phyloP scores from a whole-genome alignment of 2,329 filamentous ascomycete species.

The Bipolaris victoriae region DNA sequence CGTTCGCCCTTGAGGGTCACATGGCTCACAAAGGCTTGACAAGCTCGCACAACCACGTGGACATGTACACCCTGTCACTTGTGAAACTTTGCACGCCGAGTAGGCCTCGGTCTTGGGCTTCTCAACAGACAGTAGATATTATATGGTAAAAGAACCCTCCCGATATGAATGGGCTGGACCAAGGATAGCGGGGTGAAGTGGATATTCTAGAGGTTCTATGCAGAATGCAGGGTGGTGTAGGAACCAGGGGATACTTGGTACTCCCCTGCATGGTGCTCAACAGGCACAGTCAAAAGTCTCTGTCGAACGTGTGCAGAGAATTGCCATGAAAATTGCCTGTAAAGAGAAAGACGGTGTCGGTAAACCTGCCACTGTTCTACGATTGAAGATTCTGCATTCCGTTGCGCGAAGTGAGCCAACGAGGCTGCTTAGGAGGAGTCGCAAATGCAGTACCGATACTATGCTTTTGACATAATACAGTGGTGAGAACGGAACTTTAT shows the following conservation, averaged over 20 bases:
- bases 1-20: background rate
- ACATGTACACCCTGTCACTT: background rate
- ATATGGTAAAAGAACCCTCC: background rate
- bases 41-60: background rate
- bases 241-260: background rate
- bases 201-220: background rate
- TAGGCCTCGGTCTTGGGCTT: no score
- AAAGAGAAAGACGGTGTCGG: background rate
- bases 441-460: conserved; percentile 3
- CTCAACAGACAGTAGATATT: no score
- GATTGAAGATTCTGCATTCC: background rate
- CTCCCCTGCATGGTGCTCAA: background rate
- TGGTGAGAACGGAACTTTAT: background rate
- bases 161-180: background rate
- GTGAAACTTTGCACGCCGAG: background rate
- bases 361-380: conserved; percentile 1
- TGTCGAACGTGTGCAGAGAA: background rate
- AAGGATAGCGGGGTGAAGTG: no score
- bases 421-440: background rate
- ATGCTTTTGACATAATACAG: background rate
- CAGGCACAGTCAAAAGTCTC: background rate
- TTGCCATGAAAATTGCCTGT: background rate
- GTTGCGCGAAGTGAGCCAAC: background rate
- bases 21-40: background rate
- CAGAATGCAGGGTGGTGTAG: conserved; percentile 4